Evolutionary conservation across 176 grass and related monocot species (phyloP), one percentile per base, ranked within the genome.

Genomic region (Lolium perenne): DNA sequence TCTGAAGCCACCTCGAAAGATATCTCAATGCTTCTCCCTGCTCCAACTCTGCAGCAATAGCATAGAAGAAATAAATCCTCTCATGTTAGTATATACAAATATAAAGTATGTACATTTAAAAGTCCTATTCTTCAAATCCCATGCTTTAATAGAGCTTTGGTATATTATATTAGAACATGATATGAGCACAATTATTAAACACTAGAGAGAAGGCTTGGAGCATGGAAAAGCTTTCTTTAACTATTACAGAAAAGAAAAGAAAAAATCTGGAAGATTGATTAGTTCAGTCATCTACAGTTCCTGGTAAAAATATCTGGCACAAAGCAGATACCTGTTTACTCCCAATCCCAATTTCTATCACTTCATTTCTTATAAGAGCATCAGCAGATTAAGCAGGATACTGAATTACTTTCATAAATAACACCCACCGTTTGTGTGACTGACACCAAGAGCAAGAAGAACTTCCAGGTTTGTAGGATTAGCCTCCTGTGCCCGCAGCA

Each of bases 381-480:
- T 8, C 6, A 43, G 76, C 77, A 71, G 50, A 76, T 80, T 84
- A 56, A 43, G 29, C 50, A 84, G 43, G 76, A 45, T 4, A 45
- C 35, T 47, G 35, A 81, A 91, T 69, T 69, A 69, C 8, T 69
- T 51, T 45, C 69, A 76, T 67, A 45, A 40, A 63, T 87, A 79
- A 43, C 61, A 86, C 72, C 83, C 91, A 99, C 97, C 97, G 10
- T 99, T 99, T 29, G 97, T 99, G 84, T 99, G 97, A 94, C 97
- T 99, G 62, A 99, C 97, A 87, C 97, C 97, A 81, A 99, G 97
- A 86, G 97, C 87, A 63, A 99, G 97, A 91, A 99, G 97, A 85
- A 99, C 87, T 94, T 99, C 97, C 23, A 99, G 89, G 76, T 99
- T 99, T 86, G 81, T 84, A 32, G 97, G 97, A 93, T 96, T 86